Conservation (phyloP, 2,329 filamentous ascomycete genomes). For the Ophiognomonia clavigignenti-juglandacearum region DNA sequence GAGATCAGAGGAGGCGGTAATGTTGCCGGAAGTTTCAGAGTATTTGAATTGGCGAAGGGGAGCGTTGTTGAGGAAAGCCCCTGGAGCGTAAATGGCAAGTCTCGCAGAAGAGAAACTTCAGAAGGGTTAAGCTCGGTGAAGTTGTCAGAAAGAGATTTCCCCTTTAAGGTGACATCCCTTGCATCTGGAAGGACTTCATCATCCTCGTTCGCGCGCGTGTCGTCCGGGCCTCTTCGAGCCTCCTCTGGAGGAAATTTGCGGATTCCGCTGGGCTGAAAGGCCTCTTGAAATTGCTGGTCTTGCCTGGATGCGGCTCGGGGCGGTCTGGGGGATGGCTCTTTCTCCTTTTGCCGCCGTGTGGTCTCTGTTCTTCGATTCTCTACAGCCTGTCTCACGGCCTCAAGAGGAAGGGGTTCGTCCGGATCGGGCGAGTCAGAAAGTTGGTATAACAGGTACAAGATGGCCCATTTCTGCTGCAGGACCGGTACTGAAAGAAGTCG, state of each 20-base stretch:
- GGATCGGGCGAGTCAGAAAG: constrained; percentile 66
- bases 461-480: constrained; percentile 93
- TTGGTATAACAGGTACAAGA: constrained; percentile 84
- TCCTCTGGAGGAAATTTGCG: constrained; percentile 38
- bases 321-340: constrained; percentile 26
- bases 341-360: constrained; percentile 11
- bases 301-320: constrained; percentile 31
- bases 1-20: constrained; percentile 82
- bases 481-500: constrained; percentile 86
- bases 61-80: constrained; percentile 85
- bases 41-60: constrained; percentile 64
- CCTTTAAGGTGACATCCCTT: constrained; percentile 52
- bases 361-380: constrained; percentile 17
- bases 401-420: constrained; percentile 44
- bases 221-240: constrained; percentile 31
- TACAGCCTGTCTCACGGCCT: constrained; percentile 34
- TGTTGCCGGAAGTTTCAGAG: constrained; percentile 70
- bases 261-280: constrained; percentile 50
- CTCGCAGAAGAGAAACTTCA: constrained; percentile 65
- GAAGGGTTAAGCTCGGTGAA: constrained; percentile 54
- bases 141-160: constrained; percentile 52
- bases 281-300: constrained; percentile 47
- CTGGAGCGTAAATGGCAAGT: constrained; percentile 89
- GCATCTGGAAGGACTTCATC: constrained; percentile 28
- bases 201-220: constrained; percentile 26